Base-by-base conservation (phyloP, 345 rosid species). In the Salix suchowensis region DNA sequence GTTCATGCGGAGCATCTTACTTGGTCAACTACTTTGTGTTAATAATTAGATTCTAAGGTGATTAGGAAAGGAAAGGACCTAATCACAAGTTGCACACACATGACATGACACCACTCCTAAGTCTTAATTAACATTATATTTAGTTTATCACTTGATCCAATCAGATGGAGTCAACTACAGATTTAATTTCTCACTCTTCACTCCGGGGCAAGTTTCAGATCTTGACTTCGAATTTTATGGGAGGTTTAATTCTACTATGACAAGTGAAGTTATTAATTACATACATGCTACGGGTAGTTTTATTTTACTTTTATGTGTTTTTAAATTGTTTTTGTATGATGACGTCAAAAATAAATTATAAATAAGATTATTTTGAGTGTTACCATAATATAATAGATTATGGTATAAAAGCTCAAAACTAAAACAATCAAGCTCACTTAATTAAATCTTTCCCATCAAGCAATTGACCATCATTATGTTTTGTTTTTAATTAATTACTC, bases 161-260 rank as follows among this genome's bases (percentile, higher is more conserved):
- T 9, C 37, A 26, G 39, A 13, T 18, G 21, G 42, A 65, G 70
- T 67, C 48, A 79, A 34, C 74, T 71, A 85, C 67, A 60, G 76
- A 84, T 77, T 82, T 65, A 73, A 70, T 64, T 71, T 36, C 67
- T 26, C 12, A 62, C 66, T 62, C 66, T 24, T 62, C 66, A 64
- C 39, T 30, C n/a, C 4, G 2, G 10, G 44, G 70, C 8, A 13
- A 36, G 21, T 37, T 67, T 40, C 48, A 40, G 71, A 67, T 67
- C 16, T 40, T 39, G 52, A 60, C 3, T 9, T 2, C n/a, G 67
- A 39, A 4, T 16, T 28, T 36, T 10, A 64, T 30, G 11, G 21
- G 37, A 65, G 1, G 13, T n/a, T 72, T 60, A 36, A 8, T 13
- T 46, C 52, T 46, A 46, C 16, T 4, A 4, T 18, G 2, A 6